A percentile compares a stretch with the other conserved stretches of the same genome.
Conservation (phyloP, 805 yeast species). For the Cyberlindnera suaveolens region DNA sequence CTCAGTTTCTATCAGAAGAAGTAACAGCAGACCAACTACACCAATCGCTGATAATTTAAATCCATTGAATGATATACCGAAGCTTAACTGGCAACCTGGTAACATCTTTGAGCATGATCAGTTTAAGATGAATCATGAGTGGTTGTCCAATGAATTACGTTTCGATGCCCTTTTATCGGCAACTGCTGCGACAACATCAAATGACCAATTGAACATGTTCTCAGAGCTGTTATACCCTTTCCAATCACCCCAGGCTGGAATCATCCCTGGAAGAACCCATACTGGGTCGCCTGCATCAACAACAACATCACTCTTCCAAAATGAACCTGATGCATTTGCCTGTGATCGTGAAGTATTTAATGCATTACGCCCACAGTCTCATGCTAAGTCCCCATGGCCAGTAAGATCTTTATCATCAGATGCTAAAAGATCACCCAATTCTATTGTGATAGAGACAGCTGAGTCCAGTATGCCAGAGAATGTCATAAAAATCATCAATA, state of each 20-base stretch:
- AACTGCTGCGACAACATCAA: conserved; percentile 46
- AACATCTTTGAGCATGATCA: conserved; percentile 15
- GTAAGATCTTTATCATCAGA: background rate
- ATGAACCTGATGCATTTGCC: conserved; percentile 8
- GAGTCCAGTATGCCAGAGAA: conserved; percentile 43
- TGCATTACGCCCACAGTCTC: conserved; percentile 18
- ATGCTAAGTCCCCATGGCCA: conserved; percentile 1
- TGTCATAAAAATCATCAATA: conserved; percentile 37
- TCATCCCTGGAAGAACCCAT: too few relatives aligned
- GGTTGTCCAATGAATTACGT: conserved; percentile 65
- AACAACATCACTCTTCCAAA: conserved; percentile 1
- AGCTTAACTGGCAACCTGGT: conserved; percentile 7
- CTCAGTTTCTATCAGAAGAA: background rate
- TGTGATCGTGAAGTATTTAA: conserved; percentile 24
- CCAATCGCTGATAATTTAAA: background rate
- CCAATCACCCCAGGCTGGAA: conserved; percentile 1
- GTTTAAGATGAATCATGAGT: conserved; percentile 30
- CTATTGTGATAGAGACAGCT: conserved; percentile 15
- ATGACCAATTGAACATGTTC: conserved; percentile 49
- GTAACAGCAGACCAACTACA: background rate
- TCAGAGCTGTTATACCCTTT: conserved; percentile 42
- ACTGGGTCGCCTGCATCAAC: background rate
- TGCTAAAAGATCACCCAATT: background rate
- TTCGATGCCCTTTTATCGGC: conserved; percentile 73
- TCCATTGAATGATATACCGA: background rate